Evolutionary conservation across 805 yeast species (phyloP).

Genomic region (Saturnispora quitensis): DNA sequence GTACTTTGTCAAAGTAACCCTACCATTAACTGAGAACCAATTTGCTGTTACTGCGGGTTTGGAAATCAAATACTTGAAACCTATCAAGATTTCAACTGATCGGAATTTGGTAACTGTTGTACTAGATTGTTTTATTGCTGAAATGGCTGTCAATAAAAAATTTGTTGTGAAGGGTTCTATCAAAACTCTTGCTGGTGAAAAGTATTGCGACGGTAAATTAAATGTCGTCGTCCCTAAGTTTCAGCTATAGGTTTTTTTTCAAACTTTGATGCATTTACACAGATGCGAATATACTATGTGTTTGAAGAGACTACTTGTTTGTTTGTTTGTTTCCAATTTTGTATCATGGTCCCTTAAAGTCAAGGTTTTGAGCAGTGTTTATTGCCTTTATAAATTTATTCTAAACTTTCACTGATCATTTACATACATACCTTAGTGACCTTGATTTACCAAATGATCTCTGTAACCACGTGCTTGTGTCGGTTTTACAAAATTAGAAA

Average conservation of each 20-base stretch:
- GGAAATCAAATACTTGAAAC: slow-evolving; percentile 31
- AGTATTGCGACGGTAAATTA: slow-evolving; percentile 20
- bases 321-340: neutral
- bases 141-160: slow-evolving; percentile 11
- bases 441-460: too few relatives aligned
- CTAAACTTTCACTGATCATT: too few relatives aligned
- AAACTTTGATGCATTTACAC: neutral
- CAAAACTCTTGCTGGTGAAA: slow-evolving; percentile 12
- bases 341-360: neutral
- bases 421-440: neutral
- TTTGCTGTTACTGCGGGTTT: slow-evolving; percentile 45
- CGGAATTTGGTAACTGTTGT: slow-evolving; percentile 13
- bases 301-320: neutral
- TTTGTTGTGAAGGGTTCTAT: slow-evolving; percentile 19
- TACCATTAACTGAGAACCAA: slow-evolving; percentile 35
- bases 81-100: slow-evolving; percentile 16
- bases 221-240: slow-evolving; percentile 20
- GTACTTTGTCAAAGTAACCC: slow-evolving; percentile 41
- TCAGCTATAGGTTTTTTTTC: neutral
- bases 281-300: neutral
- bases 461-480: neutral
- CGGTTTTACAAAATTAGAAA: neutral
- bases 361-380: neutral
- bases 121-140: slow-evolving; percentile 18
- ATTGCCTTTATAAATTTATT: neutral